Base-by-base conservation (phyloP, 208 protist genomes). In the Trypanosoma caninum region DNA sequence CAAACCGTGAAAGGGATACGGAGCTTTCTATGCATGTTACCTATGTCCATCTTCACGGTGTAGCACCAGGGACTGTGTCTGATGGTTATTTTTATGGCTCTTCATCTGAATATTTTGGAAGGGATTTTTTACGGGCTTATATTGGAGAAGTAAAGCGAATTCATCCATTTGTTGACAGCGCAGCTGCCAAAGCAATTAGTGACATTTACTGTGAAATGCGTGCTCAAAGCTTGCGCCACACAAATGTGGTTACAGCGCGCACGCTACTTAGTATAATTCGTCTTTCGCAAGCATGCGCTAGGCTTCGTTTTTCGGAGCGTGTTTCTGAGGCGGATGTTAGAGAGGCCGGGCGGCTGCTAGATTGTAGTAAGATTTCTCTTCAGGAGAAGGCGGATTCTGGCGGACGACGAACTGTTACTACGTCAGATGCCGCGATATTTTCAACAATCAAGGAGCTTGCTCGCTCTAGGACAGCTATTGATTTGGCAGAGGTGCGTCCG, bases 11-110 rank as follows among this genome's bases (percentile, higher is more conserved):
- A 33, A 50, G 60, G 14, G 98, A 99, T 82, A 57, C 74, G n/a
- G 65, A 89, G 40, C 81, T 99, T 13, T 98, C 98, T 14, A 78
- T 97, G 75, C 97, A 98, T 65, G 88, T 97, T 38, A 95, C 89
- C 11, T 71, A 87, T 41, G 87, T 97, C 34, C 91, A 97, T 63
- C 58, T 91, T 14, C 76, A 93, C 48, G 80, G 81, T 20, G 79
- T 89, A 5, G 87, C 80, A 8, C 84, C 87, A 45, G 81, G 79
- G n/a, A 80, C 65, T 10, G 64, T 82, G 11, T 63, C 76, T 0
- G 78, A 89, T 61, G 65, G 60, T 56, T 69, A 61, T 9, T 62
- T 79, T 20, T 37, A 72, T 20, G 78, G 76, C 10, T 69, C 72
- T 33, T 76, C 74, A 2, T 74, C 59, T 14, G 84, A 92, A 58